Evolutionary conservation across 805 yeast genomes (phyloP), one percentile per base, ranked within the genome.

Genomic region (Clavispora santaluciae): DNA sequence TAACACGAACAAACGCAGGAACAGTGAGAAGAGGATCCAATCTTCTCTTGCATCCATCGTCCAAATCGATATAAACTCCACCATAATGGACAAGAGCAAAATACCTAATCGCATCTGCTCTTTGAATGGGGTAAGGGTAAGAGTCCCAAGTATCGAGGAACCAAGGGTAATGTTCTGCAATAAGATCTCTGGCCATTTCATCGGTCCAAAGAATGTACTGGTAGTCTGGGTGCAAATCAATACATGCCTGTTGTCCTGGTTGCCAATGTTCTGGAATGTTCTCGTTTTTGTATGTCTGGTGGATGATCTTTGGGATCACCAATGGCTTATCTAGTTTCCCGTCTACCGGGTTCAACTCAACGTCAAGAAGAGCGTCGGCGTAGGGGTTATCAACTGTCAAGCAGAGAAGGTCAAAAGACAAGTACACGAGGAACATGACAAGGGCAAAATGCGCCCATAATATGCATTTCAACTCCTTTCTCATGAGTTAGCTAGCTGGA

Each of bases 201-300:
- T 89, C 96, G 5, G 96, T 90, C 97, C 97, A 89, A 25, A 89
- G 61, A 34, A 82, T 81, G 63, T 89, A 89, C 60, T 86, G 81
- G 57, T 86, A 90, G 61, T 88, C 96, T 1, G 93, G 91, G 58
- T 90, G 95, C 41, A 83, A 64, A 45, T 84, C 85, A 31, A 78
- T 72, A 57, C 95, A 87, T 20, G 77, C 76, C 57, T 80, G 74
- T 55, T 86, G 95, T 22, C 95, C 88, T 5, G 73, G 75, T 45
- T 67, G 69, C 97, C 97, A 90, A 36, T 75, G 70, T 37, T 80
- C 89, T 3, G 97, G 97, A 12, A 89, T 77, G 16, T 81, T 75
- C 11, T 68, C 73, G 16, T 86, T 84, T 59, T 86, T 89, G 63
- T 90, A 90, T 11, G 96, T 90, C 61, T 90, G 97, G 59, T 90